These are phyloP conservation scores for Aquilaria sinensis DNA, from an alignment of 345 rosid species.

Conservation along the genomic window DNA sequence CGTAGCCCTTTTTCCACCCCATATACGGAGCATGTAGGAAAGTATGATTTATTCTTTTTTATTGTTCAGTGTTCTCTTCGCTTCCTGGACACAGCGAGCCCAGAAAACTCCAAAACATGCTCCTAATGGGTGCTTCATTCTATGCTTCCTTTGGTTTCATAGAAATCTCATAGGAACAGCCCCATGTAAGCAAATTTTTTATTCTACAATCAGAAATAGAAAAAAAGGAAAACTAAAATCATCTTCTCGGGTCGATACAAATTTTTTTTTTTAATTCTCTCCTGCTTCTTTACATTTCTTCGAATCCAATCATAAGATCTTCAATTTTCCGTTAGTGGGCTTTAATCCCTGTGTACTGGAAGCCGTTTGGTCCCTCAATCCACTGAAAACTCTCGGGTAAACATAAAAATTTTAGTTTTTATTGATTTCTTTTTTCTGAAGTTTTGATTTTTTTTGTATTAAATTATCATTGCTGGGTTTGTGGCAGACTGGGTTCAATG, in stretches of 20 bases:
- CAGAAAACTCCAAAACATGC: constrained; percentile 18
- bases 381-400: constrained; percentile 23
- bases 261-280: not conserved
- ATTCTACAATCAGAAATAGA: not conserved
- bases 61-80: constrained; percentile 16
- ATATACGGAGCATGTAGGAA: not conserved
- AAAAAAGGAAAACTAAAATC: not conserved
- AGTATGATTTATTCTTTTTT: not conserved
- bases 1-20: not conserved
- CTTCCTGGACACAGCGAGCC: constrained; percentile 19
- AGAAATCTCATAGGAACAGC: constrained; percentile 37
- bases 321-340: constrained; percentile 22
- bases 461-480: constrained; percentile 15
- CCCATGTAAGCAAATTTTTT: constrained; percentile 42
- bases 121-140: constrained; percentile 43
- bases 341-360: constrained; percentile 18
- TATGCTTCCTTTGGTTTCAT: constrained; percentile 31
- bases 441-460: constrained; percentile 9
- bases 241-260: not conserved
- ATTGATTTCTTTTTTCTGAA: not conserved
- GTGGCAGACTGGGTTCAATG: constrained; percentile 57
- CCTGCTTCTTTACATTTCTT: constrained; percentile 29
- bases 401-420: not conserved
- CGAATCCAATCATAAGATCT: constrained; percentile 42
- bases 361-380: constrained; percentile 22